Evolutionary conservation across 1,284 basidiomycete genomes (phyloP), one percentile per base, ranked within the genome.

Genomic region (Agroathelia rolfsii): DNA sequence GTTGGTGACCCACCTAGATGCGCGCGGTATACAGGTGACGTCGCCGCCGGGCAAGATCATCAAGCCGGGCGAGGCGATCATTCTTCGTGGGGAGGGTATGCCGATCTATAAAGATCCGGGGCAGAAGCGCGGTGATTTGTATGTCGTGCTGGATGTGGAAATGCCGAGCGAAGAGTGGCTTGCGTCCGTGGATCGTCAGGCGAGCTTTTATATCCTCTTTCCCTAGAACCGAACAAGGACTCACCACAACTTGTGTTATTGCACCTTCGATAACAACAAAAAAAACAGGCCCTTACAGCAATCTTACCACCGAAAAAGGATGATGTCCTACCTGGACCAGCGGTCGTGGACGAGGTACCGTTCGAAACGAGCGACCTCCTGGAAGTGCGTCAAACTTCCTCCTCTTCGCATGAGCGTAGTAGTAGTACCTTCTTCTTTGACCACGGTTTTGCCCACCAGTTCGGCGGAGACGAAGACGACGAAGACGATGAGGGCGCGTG

Each of bases 1-100:
- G 41, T 59, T 93, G 12, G 60, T 95, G 36, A 84, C 79, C 9
- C 90, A 96, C 53, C 67, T 96, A 16, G 90, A 96, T 51, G 89
- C 89, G 2, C 75, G 87, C 10, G 88, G 89, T 5, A 68, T 95
- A 34, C 75, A 76, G 28, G 72, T 93, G 10, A 60, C 71, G 2
- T 80, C 73, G 40, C 79, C 78, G 6, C 64, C 72, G 2, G 76
- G 82, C 25, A 85, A 84, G 52, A 72, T 90, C 22, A 72, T 92
- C 49, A 72, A 76, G 41, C 69, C 77, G 6, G 74, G 76, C 10
- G 75, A 83, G 39, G 73, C 76, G 15, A 80, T 90, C 40, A 63
- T 80, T 12, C 53, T 94, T 21, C 66, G 73, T 4, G 79, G 78
- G 4, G 88, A 94, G 55, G 90, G 90, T 21, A 90, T 95, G 87